Evolutionary conservation across 75 land plant genomes (phyloP).

Genomic region (Azolla pinnata): DNA sequence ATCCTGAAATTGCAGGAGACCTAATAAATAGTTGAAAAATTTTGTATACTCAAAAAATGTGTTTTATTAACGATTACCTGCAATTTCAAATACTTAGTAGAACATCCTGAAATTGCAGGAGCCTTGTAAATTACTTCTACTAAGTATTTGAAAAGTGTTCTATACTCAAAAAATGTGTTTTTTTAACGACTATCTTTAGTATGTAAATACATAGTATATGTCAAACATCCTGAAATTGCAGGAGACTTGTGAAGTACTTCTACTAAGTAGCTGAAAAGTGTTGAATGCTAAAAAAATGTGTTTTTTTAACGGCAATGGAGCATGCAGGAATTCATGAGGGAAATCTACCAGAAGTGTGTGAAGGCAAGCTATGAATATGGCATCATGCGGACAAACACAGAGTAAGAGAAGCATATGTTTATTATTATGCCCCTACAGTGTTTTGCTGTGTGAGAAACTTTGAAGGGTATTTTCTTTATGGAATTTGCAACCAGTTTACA

Average conservation of each 20-base stretch:
- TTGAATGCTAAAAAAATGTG: not conserved
- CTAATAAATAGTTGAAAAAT: too few species aligned
- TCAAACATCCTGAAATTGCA: too few species aligned
- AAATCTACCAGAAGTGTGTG: slow-evolving; percentile 73
- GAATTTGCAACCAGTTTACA: not conserved
- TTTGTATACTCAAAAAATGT: too few species aligned
- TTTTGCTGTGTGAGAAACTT: not conserved
- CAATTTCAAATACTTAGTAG: too few species aligned
- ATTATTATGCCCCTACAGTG: not conserved
- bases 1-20: too few species aligned
- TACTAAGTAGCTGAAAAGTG: not conserved
- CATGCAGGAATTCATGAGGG: slow-evolving; percentile 81
- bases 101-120: too few species aligned
- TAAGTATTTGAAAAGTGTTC: too few species aligned
- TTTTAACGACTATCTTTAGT: too few species aligned
- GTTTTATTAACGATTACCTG: too few species aligned
- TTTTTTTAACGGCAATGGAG: slow-evolving; percentile 5
- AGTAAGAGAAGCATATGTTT: slow-evolving; percentile 38
- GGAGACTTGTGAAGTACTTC: not conserved
- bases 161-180: too few species aligned
- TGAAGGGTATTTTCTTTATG: not conserved
- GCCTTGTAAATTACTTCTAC: too few species aligned
- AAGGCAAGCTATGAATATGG: slow-evolving; percentile 83
- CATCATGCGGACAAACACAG: slow-evolving; percentile 62
- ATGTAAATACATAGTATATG: too few species aligned